Conservation (phyloP, 805 yeast species). For the Spathaspora passalidarum region DNA sequence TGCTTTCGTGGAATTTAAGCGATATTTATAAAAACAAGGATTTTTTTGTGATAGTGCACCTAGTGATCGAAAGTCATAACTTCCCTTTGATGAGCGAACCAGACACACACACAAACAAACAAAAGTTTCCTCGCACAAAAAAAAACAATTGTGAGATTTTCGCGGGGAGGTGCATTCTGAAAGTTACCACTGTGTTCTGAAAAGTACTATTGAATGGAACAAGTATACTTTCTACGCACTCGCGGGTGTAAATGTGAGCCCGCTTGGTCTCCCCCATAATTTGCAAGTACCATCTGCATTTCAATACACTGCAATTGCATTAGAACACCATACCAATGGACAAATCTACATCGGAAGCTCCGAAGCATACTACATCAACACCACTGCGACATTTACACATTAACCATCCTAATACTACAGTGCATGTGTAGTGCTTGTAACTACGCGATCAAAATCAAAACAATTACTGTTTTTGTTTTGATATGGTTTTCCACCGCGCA, state of each 20-base stretch:
- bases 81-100: not conserved
- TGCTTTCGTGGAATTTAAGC: not conserved
- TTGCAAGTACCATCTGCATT: not conserved
- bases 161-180: not conserved
- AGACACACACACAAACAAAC: not conserved
- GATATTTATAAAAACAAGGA: conserved; percentile 2
- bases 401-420: too few species aligned
- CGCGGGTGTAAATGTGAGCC: conserved; percentile 1
- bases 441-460: not conserved
- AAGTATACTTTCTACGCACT: not conserved
- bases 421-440: too few species aligned
- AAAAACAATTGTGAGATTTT: not conserved
- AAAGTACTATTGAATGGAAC: not conserved
- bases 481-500: not conserved
- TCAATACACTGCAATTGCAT: too few species aligned
- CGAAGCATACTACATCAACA: too few species aligned
- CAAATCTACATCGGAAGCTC: too few species aligned
- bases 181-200: not conserved
- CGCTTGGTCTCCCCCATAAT: not conserved
- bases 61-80: too few species aligned
- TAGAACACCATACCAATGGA: too few species aligned
- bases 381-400: not conserved
- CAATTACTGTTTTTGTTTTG: not conserved
- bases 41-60: not conserved
- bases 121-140: not conserved